Percentiles rank a stretch among this genome's conserved stretches.
phyloP scores from a whole-genome alignment of 1,284 basidiomycete genomes.

The Ustilago bromivora region DNA sequence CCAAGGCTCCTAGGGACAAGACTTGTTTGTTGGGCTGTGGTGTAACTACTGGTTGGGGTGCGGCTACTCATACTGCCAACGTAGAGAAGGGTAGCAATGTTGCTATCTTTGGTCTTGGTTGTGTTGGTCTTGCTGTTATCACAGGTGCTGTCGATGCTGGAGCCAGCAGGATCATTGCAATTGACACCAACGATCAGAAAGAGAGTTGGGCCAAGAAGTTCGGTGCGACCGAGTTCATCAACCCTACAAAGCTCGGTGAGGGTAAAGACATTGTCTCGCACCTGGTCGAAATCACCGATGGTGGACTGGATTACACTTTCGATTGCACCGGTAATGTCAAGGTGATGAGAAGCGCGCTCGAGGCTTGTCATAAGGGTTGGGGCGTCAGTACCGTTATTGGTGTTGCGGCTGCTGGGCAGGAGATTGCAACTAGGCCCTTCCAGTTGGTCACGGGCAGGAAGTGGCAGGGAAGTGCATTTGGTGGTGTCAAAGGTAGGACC shows the following conservation, averaged over 20 bases:
- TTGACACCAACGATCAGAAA: conserved; percentile 92
- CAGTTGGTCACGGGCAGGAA: conserved; percentile 90
- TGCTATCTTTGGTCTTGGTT: conserved; percentile 94
- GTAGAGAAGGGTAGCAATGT: conserved; percentile 78
- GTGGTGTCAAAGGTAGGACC: conserved; percentile 96
- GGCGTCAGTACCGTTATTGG: conserved; percentile 93
- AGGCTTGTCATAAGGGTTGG: conserved; percentile 89
- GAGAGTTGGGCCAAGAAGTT: conserved; percentile 85
- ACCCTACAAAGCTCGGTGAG: conserved; percentile 79
- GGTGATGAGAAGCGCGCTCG: conserved; percentile 94
- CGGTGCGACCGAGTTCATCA: conserved; percentile 96
- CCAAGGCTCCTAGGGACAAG: conserved; percentile 88
- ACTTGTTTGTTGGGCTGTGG: conserved; percentile 94
- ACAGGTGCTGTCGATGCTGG: conserved; percentile 80
- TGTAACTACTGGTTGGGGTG: conserved; percentile 96
- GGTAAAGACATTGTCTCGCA: conserved; percentile 80
- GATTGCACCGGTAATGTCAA: conserved; percentile 95
- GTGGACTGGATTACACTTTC: conserved; percentile 94
- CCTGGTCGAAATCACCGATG: conserved; percentile 92
- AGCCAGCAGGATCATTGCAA: conserved; percentile 87
- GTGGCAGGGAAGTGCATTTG: conserved; percentile 96
- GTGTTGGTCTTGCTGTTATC: conserved; percentile 89
- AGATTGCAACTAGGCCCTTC: conserved; percentile 92
- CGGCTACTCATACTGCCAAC: conserved; percentile 77
- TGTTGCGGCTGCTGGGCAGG: conserved; percentile 84